Evolutionary conservation across 345 rosid genomes (phyloP).

Genomic region (Adansonia digitata): DNA sequence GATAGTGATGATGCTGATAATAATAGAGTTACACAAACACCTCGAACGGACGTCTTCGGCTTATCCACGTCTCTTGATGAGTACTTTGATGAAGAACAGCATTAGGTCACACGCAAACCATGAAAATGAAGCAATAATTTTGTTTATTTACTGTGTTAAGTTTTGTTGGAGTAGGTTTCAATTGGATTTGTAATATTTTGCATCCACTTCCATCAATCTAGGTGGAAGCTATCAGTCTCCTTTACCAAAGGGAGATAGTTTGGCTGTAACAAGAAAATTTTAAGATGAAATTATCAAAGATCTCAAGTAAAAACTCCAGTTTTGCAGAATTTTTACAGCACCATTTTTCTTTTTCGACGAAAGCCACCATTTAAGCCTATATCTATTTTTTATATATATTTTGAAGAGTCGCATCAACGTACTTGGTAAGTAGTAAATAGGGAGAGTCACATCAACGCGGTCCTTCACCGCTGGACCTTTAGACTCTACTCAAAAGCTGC

Average conservation of each 20-base stretch:
- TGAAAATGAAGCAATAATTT: background rate
- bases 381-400: too few relatives aligned
- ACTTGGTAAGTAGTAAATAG: too few relatives aligned
- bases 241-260: background rate
- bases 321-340: background rate
- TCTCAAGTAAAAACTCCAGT: background rate
- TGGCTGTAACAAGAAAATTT: background rate
- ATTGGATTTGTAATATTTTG: constrained; percentile 11
- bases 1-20: constrained; percentile 25
- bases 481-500: too few relatives aligned
- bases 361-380: too few relatives aligned
- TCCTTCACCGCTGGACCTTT: too few relatives aligned
- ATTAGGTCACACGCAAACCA: background rate
- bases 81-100: constrained; percentile 33
- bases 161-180: background rate
- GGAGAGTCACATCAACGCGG: too few relatives aligned
- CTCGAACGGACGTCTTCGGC: constrained; percentile 4
- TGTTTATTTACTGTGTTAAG: background rate
- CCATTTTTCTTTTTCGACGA: too few relatives aligned
- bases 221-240: background rate
- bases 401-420: too few relatives aligned
- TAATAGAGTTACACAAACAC: constrained; percentile 8
- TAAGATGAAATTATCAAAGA: background rate
- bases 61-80: constrained; percentile 41
- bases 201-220: background rate